Conservation (phyloP, 306 rosid species). For the Glycyrrhiza uralensis region DNA sequence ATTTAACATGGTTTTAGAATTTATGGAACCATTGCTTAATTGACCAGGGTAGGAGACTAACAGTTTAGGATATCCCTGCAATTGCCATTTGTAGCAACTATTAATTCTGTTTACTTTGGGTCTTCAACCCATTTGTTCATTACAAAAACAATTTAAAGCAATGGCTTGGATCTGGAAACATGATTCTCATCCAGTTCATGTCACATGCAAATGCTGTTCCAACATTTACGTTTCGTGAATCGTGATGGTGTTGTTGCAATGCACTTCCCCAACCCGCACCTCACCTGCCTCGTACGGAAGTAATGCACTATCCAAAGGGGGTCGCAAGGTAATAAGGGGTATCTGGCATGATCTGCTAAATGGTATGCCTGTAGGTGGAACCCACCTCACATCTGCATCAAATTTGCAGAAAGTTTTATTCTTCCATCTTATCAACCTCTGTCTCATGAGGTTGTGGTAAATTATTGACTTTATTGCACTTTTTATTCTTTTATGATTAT, state of each 20-base stretch:
- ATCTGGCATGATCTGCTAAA: too few relatives aligned
- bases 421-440: too few relatives aligned
- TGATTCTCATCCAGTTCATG: constrained; percentile 34
- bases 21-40: constrained; percentile 49
- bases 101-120: constrained; percentile 59
- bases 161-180: constrained; percentile 62
- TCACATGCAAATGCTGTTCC: constrained; percentile 38
- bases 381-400: too few relatives aligned
- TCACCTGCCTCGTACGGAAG: neutral
- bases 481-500: too few relatives aligned
- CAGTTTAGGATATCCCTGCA: constrained; percentile 68
- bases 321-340: too few relatives aligned
- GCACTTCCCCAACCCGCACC: neutral
- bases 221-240: constrained; percentile 9
- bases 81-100: constrained; percentile 57
- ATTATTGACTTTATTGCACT: too few relatives aligned
- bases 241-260: neutral
- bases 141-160: constrained; percentile 62
- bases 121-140: constrained; percentile 56
- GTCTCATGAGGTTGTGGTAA: too few relatives aligned
- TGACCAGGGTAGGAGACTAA: constrained; percentile 65
- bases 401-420: too few relatives aligned
- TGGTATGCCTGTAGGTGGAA: too few relatives aligned
- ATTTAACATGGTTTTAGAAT: constrained; percentile 43
- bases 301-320: neutral